Evolutionary conservation across 176 grass and related monocot species (phyloP), one percentile per base, ranked within the genome.

Genomic region (Guadua angustifolia): DNA sequence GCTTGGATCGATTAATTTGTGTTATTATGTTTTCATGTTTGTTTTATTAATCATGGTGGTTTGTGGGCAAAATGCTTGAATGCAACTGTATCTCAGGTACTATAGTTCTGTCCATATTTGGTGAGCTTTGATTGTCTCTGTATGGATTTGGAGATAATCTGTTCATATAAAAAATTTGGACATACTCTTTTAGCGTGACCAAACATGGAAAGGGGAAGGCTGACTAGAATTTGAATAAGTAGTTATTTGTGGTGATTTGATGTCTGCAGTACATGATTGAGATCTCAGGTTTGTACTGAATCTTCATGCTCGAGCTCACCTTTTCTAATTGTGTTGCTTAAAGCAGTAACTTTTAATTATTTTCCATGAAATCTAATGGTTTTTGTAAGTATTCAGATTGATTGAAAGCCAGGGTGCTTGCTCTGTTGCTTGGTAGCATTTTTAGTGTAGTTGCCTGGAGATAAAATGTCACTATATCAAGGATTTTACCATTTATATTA

Each of bases 311-410:
- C 13, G 4, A 5, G 57, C 73, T 82, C 24, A 73, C 7, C 8
- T 49, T 73, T 21, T 61, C 43, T 36, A 73, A 24, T 32, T 11
- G 11, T 0, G 33, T 51, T 72, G 0, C 29, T 74, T 16, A 36
- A 50, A 39, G 4, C 26, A 47, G 11, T 71, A 59, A 5, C 0
- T n/a, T 61, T 6, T 82, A 56, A 29, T 55, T 26, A 5, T 15
- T 66, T 12, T 13, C 13, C 17, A 40, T 52, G 2, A 53, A 56
- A 29, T 49, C 22, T 3, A 4, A 43, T 43, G 14, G 13, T 51
- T 39, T 63, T 29, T 12, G 14, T 25, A 65, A 72, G 19, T 39
- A 21, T 56, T 65, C 57, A 86, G 45, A 46, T 66, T 81, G 19
- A 16, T 66, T 52, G 16, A 73, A 73, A 18, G 5, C 29, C 7